Evolutionary conservation across 768 basidiomycete genomes (phyloP), one percentile per base, ranked within the genome.

Genomic region (Lactarius psammicola): DNA sequence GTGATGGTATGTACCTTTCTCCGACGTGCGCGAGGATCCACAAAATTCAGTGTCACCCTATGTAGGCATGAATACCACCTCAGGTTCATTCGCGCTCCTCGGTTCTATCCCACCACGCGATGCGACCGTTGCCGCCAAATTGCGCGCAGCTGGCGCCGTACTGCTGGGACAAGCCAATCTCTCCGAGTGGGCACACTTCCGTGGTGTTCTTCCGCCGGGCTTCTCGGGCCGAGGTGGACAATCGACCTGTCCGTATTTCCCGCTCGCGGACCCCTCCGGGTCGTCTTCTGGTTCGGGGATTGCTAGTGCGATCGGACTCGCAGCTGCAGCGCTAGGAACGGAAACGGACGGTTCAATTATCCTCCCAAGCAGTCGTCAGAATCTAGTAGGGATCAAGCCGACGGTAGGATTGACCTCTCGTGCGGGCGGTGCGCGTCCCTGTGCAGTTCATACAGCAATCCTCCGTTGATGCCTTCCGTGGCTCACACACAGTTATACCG

Each of bases 331-430:
- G 17, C 75, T 84, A 30, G 83, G 83, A 18, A 77, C 78, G 0
- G 83, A 83, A 68, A 83, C 80, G 2, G 77, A 80, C 57, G 83
- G 84, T 17, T 80, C 79, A 17, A 84, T 84, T 64, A 72, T 79
- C 38, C 78, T 73, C 9, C 84, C 83, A 0, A 76, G 78, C 44
- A 78, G 76, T 60, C 77, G 78, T n/a, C 86, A 86, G 59, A 86
- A 86, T 67, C 49, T 86, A 6, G 85, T 78, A 4, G 86, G 85
- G 0, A 83, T 87, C 56, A 86, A 85, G 68, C 84, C 86, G 0
- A 87, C 83, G 4, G 79, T 87, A 8, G 86, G 86, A 0, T 72
- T 85, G 36, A 85, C 84, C 3, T 86, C 85, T 7, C 78, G 84
- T 17, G 82, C 84, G 17, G 86, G 85, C 72, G 85, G 86, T 82